Percentiles rank a stretch among this genome's conserved stretches.
These are phyloP conservation scores for Fusarium secorum DNA, from an alignment of 2,329 filamentous ascomycete species.

Conservation along the genomic window DNA sequence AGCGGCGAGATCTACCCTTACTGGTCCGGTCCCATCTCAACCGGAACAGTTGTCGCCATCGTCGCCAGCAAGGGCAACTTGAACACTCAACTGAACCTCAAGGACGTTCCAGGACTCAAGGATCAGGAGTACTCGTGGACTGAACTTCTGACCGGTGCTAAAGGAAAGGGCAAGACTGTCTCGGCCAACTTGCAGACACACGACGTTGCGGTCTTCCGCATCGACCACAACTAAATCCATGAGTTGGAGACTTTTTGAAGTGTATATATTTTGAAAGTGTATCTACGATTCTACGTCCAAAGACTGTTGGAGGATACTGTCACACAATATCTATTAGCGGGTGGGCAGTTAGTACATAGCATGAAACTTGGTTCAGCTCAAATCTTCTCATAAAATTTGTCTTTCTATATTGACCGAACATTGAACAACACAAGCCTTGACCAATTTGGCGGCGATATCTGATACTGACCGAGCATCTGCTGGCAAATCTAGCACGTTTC, in stretches of 20 bases:
- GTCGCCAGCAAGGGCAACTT: constrained; percentile 11
- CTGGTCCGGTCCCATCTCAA: constrained; percentile 20
- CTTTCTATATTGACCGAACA: neutral
- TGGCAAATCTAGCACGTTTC: neutral
- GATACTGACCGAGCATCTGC: neutral
- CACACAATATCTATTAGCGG: neutral
- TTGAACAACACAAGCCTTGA: neutral
- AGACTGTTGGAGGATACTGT: neutral
- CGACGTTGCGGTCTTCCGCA: constrained; percentile 12
- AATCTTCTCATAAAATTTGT: too few relatives aligned
- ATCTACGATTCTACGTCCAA: neutral
- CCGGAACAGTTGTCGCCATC: constrained; percentile 17
- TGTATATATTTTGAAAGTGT: neutral
- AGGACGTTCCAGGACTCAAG: constrained; percentile 14
- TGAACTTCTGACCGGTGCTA: constrained; percentile 12
- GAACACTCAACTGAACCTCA: constrained; percentile 12
- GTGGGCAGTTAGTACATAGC: neutral
- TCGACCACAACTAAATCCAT: neutral
- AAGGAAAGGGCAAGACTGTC: constrained; percentile 15
- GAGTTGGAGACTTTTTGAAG: too few relatives aligned
- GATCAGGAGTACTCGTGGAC: constrained; percentile 19
- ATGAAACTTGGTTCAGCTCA: neutral
- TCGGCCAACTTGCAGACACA: constrained; percentile 11
- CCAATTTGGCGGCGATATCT: neutral
- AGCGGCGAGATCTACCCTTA: constrained; percentile 18